Base-by-base conservation (phyloP, 768 basidiomycete genomes). In the Termitomyces sp. region DNA sequence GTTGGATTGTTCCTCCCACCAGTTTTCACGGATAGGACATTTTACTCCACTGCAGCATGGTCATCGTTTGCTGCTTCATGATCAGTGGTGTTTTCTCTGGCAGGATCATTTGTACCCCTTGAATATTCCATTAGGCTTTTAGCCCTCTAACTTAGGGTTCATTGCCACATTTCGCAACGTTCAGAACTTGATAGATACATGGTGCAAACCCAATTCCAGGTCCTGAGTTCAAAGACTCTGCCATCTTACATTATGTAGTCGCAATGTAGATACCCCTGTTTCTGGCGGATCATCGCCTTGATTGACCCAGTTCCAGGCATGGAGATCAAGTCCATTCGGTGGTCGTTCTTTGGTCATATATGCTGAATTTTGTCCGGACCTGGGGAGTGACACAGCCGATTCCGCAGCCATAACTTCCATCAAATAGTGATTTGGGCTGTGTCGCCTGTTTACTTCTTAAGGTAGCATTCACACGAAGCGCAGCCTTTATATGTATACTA, bases 401-500 rank as follows among this genome's bases (percentile, higher is more conserved):
- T 20, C 48, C 30, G 48, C 48, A 49, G 48, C 32, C 48, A 30
- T 11, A 48, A 20, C 4, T n/a, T n/a, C 18, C 18, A 30, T 47
- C 2, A 22, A n/a, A n/a, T 9, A 13, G 8, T 44, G 16, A 28
- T 16, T 16, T 28, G 24, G 18, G 45, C 16, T 18, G 26, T 18
- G 26, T 8, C 26, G 16, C 7, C 24, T 26, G 4, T 11, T 5
- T 5, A 5, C 10, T 10, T 38, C 38, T 22, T 13, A 10, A 32
- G n/a, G 14, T 8, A 28, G 8, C 8, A 36, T 56, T 60, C 59
- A 45, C 59, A 60, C 55, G 59, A 20, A 40, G 55, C 59, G 55
- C 59, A 60, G 59, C 38, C 16, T 47, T 20, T 14, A 46, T 20
- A 51, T 48, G 38, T 33, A 20, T 9, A 2, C n/a, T 50, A 20